These are phyloP conservation scores for Croton setiger DNA, from an alignment of 441 rosid genomes.

Conservation along the genomic window DNA sequence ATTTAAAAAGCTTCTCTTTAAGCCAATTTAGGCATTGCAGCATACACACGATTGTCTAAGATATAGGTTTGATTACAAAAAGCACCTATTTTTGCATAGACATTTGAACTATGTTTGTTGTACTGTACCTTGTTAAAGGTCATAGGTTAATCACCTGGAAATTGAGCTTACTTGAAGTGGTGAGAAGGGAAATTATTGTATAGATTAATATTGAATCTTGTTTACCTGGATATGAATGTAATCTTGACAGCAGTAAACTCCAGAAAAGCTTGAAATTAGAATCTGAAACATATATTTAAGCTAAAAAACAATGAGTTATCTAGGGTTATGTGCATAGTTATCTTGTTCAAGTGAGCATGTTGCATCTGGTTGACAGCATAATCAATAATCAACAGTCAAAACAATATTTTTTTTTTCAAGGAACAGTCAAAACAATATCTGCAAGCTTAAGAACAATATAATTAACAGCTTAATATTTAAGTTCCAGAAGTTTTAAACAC, in stretches of 20 bases:
- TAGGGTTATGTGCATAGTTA: background rate
- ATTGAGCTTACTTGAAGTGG: background rate
- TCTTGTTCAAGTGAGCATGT: background rate
- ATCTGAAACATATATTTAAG: background rate
- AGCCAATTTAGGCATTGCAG: background rate
- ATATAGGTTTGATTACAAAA: background rate
- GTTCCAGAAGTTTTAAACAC: too few relatives aligned
- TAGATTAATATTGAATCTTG: background rate
- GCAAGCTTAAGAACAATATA: too few relatives aligned
- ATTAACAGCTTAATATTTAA: too few relatives aligned
- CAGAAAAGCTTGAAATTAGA: background rate
- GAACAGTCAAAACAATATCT: too few relatives aligned
- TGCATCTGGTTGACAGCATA: too few relatives aligned
- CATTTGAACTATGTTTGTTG: background rate
- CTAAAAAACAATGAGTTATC: background rate
- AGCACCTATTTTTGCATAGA: background rate
- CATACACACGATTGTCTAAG: background rate
- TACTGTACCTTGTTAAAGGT: background rate
- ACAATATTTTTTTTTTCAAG: too few relatives aligned
- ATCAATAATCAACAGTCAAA: too few relatives aligned
- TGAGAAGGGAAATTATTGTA: background rate
- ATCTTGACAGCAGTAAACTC: background rate
- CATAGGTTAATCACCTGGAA: slow-evolving; percentile 1
- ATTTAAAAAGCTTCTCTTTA: background rate
- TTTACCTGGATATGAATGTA: background rate